These are phyloP conservation scores for Thraustotheca clavata DNA, from an alignment of 352 stramenopile species.

Conservation along the genomic window DNA sequence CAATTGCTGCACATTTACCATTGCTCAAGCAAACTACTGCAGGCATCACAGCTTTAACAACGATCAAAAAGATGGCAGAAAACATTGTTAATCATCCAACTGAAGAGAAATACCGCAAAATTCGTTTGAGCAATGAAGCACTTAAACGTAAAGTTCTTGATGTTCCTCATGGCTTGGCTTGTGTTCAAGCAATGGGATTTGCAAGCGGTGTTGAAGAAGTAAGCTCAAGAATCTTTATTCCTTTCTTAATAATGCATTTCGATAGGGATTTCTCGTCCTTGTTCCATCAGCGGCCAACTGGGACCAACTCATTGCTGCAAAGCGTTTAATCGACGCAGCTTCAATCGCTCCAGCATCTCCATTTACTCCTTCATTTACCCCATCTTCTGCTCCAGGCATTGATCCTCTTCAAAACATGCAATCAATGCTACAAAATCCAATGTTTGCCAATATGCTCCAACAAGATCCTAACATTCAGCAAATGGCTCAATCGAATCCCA, in stretches of 20 bases:
- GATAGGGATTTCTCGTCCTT: slow-evolving; percentile 51
- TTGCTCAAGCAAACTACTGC: slow-evolving; percentile 45
- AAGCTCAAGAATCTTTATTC: slow-evolving; percentile 7
- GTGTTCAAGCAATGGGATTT: slow-evolving; percentile 58
- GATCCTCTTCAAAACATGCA: slow-evolving; percentile 35
- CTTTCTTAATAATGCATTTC: background rate
- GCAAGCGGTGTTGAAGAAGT: slow-evolving; percentile 58
- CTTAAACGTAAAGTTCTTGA: slow-evolving; percentile 58
- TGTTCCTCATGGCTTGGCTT: slow-evolving; percentile 42
- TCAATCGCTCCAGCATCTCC: background rate
- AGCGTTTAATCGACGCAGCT: slow-evolving; percentile 55
- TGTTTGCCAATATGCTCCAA: slow-evolving; percentile 55
- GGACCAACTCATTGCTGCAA: slow-evolving; percentile 58
- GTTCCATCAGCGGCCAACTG: slow-evolving; percentile 62
- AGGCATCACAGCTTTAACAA: slow-evolving; percentile 45
- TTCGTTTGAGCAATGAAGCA: slow-evolving; percentile 59
- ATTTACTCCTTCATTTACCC: background rate
- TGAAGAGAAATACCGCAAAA: slow-evolving; percentile 72
- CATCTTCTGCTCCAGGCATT: background rate
- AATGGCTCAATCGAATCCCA: slow-evolving; percentile 68
- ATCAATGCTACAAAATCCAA: slow-evolving; percentile 62
- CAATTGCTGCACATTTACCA: slow-evolving; percentile 43
- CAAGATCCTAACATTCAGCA: slow-evolving; percentile 71
- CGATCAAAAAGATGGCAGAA: slow-evolving; percentile 72
- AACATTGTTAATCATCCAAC: slow-evolving; percentile 65